Evolutionary conservation across 1,139 yeast species (phyloP).

Genomic region (Hyphopichia fennica): DNA sequence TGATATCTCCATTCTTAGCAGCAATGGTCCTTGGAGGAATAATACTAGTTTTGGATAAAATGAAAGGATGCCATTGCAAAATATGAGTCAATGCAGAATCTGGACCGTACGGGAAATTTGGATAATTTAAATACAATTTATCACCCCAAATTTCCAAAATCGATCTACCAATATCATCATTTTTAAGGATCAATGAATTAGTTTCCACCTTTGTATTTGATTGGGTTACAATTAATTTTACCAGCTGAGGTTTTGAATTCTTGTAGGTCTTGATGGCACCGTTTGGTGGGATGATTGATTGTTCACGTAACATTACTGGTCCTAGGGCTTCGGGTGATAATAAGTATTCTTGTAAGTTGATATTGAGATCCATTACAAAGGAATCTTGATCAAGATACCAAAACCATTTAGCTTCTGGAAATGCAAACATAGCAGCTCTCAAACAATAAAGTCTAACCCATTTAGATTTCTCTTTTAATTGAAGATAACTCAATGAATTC

Average conservation of each 20-base stretch:
- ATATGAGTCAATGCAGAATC: conserved; percentile 76
- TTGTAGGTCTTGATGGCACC: conserved; percentile 72
- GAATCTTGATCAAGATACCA: conserved; percentile 83
- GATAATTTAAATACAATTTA: conserved; percentile 63
- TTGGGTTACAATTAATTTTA: conserved; percentile 67
- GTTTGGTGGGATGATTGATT: conserved; percentile 66
- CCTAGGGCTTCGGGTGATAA: conserved; percentile 57
- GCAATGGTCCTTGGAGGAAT: conserved; percentile 55
- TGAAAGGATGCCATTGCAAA: conserved; percentile 89
- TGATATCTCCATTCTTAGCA: conserved; percentile 28
- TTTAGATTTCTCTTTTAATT: conserved; percentile 35
- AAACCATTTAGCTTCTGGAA: conserved; percentile 80
- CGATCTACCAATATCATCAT: conserved; percentile 63
- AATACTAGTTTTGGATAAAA: conserved; percentile 69
- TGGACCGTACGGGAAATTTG: conserved; percentile 59
- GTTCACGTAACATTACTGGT: conserved; percentile 60
- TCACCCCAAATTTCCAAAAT: conserved; percentile 77
- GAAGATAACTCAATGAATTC: conserved; percentile 40
- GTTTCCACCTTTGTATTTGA: conserved; percentile 60
- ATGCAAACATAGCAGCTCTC: conserved; percentile 84
- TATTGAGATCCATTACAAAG: conserved; percentile 62
- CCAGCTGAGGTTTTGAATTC: conserved; percentile 51
- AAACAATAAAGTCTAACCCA: conserved; percentile 64
- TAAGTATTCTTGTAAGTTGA: conserved; percentile 57
- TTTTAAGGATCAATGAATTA: conserved; percentile 65